phyloP scores from a whole-genome alignment of 2,329 filamentous ascomycete species.

The Fusarium sp. region DNA sequence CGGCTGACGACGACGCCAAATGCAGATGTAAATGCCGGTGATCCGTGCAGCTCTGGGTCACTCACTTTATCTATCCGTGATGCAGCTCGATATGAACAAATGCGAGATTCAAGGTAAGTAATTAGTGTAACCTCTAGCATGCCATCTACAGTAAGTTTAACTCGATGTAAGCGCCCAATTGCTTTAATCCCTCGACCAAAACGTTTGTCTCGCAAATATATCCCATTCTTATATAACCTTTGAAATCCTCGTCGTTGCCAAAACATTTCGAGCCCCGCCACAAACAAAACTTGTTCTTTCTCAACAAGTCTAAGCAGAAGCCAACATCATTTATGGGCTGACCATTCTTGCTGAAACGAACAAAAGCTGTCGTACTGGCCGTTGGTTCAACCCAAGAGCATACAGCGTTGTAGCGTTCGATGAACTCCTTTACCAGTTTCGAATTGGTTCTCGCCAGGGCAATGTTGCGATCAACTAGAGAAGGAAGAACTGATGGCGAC shows the following conservation, averaged over 20 bases:
- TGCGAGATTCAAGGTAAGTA: neutral
- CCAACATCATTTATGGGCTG: constrained; percentile 76
- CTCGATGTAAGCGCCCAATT: constrained; percentile 55
- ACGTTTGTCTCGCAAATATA: constrained; percentile 78
- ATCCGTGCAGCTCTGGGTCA: constrained; percentile 20
- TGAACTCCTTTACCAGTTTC: constrained; percentile 72
- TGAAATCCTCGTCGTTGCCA: constrained; percentile 72
- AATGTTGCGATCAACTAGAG: constrained; percentile 64
- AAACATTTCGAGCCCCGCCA: constrained; percentile 82
- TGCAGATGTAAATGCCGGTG: constrained; percentile 32
- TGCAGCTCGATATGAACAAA: constrained; percentile 7
- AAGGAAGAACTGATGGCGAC: constrained; percentile 55
- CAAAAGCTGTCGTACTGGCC: constrained; percentile 83
- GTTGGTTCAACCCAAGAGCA: constrained; percentile 79
- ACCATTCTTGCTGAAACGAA: constrained; percentile 72
- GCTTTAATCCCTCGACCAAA: constrained; percentile 72
- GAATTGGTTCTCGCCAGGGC: constrained; percentile 75
- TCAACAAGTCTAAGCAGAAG: constrained; percentile 76
- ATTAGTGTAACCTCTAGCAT: neutral
- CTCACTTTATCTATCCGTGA: neutral
- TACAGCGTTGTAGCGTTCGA: constrained; percentile 70
- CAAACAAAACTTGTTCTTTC: constrained; percentile 78
- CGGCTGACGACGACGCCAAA: constrained; percentile 42
- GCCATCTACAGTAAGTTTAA: constrained; percentile 9
- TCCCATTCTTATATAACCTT: constrained; percentile 81